A percentile compares a stretch with the other conserved stretches of the same genome.
Evolutionary conservation across 140 eudicot species (phyloP).

Genomic region (Oenanthe javanica): DNA sequence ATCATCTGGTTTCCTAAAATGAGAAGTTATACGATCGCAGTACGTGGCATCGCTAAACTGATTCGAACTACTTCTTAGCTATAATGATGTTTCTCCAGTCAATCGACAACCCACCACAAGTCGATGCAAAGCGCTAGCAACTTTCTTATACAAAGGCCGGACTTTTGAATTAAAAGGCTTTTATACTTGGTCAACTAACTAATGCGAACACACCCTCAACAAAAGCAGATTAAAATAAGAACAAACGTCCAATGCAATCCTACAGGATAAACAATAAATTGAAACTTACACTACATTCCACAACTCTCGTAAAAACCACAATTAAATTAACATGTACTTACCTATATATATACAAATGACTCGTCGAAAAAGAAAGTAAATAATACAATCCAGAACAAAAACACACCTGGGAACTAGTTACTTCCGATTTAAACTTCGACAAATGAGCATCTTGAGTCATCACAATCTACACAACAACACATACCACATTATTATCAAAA

Average conservation of each 20-base stretch:
- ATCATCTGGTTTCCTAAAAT: neutral
- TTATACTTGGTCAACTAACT: too few relatives aligned
- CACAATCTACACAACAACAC: conserved; percentile 35
- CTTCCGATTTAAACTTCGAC: conserved; percentile 65
- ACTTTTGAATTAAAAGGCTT: too few relatives aligned
- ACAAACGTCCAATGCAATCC: too few relatives aligned
- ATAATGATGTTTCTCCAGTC: neutral
- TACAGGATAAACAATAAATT: too few relatives aligned
- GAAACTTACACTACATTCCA: too few relatives aligned
- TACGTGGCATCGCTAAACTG: neutral
- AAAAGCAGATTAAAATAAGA: too few relatives aligned
- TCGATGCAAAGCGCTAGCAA: neutral
- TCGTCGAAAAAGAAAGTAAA: neutral
- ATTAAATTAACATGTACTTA: too few relatives aligned
- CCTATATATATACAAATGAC: too few relatives aligned
- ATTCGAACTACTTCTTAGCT: neutral
- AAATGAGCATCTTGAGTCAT: conserved; percentile 60
- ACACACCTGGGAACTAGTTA: conserved; percentile 66
- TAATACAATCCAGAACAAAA: neutral
- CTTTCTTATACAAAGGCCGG: neutral
- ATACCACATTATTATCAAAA: neutral
- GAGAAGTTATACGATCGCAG: neutral
- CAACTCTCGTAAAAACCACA: too few relatives aligned
- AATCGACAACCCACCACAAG: too few relatives aligned
- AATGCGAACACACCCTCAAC: too few relatives aligned